Evolutionary conservation across 805 yeast species (phyloP).

Genomic region (Ogataea zsoltii): DNA sequence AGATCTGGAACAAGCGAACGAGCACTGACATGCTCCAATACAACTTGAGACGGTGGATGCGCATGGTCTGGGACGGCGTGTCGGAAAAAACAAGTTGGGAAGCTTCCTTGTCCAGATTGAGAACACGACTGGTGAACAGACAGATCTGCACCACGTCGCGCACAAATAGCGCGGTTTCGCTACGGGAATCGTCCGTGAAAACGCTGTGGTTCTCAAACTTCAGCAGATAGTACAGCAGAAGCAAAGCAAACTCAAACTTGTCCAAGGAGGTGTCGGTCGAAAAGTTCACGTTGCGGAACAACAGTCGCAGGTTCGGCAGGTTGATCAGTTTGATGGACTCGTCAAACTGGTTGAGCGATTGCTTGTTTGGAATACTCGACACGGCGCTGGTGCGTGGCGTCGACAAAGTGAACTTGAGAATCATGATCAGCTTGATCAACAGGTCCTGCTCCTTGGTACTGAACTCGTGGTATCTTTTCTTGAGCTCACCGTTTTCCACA

Average conservation of each 20-base stretch:
- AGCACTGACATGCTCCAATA: slow-evolving; percentile 46
- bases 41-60: slow-evolving; percentile 39
- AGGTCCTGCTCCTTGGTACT: slow-evolving; percentile 34
- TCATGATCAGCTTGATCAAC: slow-evolving; percentile 53
- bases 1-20: slow-evolving; percentile 29
- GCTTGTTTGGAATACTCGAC: slow-evolving; percentile 30
- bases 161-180: slow-evolving; percentile 30
- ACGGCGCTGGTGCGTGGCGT: slow-evolving; percentile 32
- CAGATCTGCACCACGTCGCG: slow-evolving; percentile 48
- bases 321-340: slow-evolving; percentile 35
- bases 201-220: slow-evolving; percentile 33
- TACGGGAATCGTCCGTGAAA: slow-evolving; percentile 35
- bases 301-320: slow-evolving; percentile 42
- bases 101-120: slow-evolving; percentile 41
- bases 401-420: slow-evolving; percentile 50
- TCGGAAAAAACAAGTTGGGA: slow-evolving; percentile 10
- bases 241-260: slow-evolving; percentile 51
- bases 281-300: slow-evolving; percentile 49
- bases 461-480: slow-evolving; percentile 38
- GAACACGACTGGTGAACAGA: slow-evolving; percentile 39
- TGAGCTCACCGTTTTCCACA: slow-evolving; percentile 44
- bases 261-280: slow-evolving; percentile 43
- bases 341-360: slow-evolving; percentile 31
- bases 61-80: slow-evolving; percentile 21
- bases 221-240: slow-evolving; percentile 51